These are phyloP conservation scores for Paraleonurus japonicus DNA, from an alignment of 257 asterid genomes.

Conservation along the genomic window DNA sequence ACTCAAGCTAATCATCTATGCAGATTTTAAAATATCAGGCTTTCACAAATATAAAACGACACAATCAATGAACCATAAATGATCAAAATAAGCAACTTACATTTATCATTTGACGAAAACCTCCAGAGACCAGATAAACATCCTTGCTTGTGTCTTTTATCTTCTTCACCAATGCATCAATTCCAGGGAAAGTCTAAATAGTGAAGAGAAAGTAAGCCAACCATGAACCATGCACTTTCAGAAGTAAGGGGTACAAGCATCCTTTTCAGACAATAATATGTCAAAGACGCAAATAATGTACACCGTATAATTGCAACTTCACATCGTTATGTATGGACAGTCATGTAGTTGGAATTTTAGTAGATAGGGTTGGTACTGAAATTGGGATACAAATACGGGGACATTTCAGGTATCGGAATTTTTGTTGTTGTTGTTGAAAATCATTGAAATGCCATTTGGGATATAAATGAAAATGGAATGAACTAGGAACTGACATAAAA, in stretches of 20 bases:
- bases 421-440: neutral
- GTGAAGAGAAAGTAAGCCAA: constrained; percentile 20
- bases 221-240: neutral
- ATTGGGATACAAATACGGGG: neutral
- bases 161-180: constrained; percentile 71
- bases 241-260: neutral
- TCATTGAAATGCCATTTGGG: neutral
- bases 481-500: neutral
- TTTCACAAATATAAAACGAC: neutral
- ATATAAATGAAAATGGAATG: neutral
- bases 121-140: constrained; percentile 87
- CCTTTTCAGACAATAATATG: neutral
- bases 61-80: neutral
- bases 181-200: constrained; percentile 84
- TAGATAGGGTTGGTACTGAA: neutral
- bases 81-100: constrained; percentile 39
- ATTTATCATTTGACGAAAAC: constrained; percentile 96
- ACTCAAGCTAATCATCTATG: neutral
- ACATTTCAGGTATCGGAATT: neutral
- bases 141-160: constrained; percentile 53
- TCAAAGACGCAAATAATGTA: neutral
- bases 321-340: neutral
- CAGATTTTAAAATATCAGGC: neutral
- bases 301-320: neutral
- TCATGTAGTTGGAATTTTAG: neutral